Conservation (phyloP, 306 rosid genomes). For the Cucurbita pepo region DNA sequence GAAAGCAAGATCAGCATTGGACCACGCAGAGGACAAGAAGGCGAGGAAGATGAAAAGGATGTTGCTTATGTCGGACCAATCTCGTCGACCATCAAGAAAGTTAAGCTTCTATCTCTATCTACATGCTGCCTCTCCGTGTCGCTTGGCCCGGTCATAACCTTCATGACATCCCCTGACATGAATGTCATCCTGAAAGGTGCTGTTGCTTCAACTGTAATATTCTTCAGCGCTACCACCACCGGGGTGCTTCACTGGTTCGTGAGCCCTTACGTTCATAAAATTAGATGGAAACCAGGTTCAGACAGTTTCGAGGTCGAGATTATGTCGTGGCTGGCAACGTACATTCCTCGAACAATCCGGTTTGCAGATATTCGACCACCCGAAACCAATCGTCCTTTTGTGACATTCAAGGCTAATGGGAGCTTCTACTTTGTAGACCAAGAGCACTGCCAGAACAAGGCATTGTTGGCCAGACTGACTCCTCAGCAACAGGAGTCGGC, state of each 20-base stretch:
- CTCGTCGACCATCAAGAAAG: conserved; percentile 72
- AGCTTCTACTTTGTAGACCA: conserved; percentile 56
- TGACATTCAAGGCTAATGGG: conserved; percentile 70
- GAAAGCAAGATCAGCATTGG: conserved; percentile 79
- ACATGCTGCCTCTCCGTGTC: conserved; percentile 93
- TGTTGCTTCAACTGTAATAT: conserved; percentile 66
- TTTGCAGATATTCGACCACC: conserved; percentile 65
- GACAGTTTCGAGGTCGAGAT: conserved; percentile 75
- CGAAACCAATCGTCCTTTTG: conserved; percentile 66
- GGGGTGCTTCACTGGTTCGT: conserved; percentile 76
- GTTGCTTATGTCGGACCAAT: conserved; percentile 65
- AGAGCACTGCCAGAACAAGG: conserved; percentile 77
- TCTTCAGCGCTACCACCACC: conserved; percentile 63
- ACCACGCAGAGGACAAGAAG: conserved; percentile 32
- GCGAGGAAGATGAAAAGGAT: conserved; percentile 38
- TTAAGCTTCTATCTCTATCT: conserved; percentile 80
- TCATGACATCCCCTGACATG: conserved; percentile 84
- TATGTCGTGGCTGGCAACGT: conserved; percentile 67
- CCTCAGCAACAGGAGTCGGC: conserved; percentile 44
- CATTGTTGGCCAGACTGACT: conserved; percentile 61
- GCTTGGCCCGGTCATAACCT: conserved; percentile 78
- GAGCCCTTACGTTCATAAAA: conserved; percentile 71
- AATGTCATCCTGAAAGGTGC: conserved; percentile 92
- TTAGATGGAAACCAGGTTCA: conserved; percentile 76
- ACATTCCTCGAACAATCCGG: conserved; percentile 34